These are phyloP conservation scores for Galerina marginata DNA, from an alignment of 768 basidiomycete species.

Conservation along the genomic window DNA sequence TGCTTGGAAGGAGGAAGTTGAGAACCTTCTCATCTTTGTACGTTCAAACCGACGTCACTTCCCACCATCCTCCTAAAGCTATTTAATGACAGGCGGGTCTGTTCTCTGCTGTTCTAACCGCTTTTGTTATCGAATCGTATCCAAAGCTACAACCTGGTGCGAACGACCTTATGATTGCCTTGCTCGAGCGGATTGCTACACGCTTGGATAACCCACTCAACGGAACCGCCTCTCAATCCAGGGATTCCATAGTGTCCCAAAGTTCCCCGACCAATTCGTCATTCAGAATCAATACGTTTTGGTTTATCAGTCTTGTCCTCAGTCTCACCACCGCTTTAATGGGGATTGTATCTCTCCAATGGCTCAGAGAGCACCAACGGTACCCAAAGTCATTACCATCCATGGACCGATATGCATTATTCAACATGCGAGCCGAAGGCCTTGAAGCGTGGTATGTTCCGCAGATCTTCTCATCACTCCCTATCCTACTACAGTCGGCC, in stretches of 20 bases:
- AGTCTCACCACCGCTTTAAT: constrained; percentile 25
- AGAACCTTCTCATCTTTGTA: too few species aligned
- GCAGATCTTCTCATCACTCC: constrained; percentile 2
- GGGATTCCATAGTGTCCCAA: neutral
- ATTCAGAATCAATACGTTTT: constrained; percentile 24
- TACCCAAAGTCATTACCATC: neutral
- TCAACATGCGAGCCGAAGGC: constrained; percentile 7
- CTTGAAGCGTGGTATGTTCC: constrained; percentile 10
- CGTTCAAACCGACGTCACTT: too few species aligned
- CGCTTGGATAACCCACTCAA: neutral
- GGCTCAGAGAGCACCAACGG: constrained; percentile 14
- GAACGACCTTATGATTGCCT: constrained; percentile 11
- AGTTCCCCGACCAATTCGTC: neutral
- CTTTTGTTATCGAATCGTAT: constrained; percentile 26
- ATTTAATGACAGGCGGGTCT: constrained; percentile 22
- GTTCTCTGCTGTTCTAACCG: constrained; percentile 27
- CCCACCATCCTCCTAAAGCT: too few species aligned
- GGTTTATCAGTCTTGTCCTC: constrained; percentile 28
- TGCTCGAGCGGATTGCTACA: constrained; percentile 15
- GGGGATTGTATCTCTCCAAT: constrained; percentile 23
- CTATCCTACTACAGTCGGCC: constrained; percentile 3
- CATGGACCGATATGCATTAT: constrained; percentile 5
- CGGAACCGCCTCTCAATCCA: neutral
- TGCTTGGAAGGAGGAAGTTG: too few species aligned
- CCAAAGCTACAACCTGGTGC: constrained; percentile 23